Conservation (phyloP, 2,329 filamentous ascomycete species). For the Ascochyta rabiei region DNA sequence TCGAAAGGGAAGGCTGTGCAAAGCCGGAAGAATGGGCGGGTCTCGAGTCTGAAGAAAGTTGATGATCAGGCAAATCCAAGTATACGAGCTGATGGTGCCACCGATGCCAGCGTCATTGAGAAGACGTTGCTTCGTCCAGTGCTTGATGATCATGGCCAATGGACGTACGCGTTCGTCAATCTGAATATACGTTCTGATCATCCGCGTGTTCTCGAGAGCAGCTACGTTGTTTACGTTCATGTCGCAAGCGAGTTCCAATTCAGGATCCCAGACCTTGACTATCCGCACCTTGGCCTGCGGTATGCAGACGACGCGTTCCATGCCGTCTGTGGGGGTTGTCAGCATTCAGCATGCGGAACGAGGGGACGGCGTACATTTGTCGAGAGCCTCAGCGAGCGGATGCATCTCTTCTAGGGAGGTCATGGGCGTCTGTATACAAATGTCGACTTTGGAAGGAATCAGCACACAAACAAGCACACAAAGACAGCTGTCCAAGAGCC, state of each 20-base stretch:
- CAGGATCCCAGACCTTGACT: constrained; percentile 98
- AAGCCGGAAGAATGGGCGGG: constrained; percentile 80
- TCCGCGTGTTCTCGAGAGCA: constrained; percentile 92
- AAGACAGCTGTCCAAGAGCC: constrained; percentile 29
- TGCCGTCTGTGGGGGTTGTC: constrained; percentile 73
- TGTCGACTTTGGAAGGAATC: constrained; percentile 72
- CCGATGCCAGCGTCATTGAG: constrained; percentile 96
- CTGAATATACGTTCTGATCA: constrained; percentile 97
- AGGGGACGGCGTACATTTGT: constrained; percentile 69
- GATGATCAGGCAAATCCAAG: constrained; percentile 98
- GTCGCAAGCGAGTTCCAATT: constrained; percentile 86
- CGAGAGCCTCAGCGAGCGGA: constrained; percentile 83
- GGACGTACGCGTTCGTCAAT: constrained; percentile 89
- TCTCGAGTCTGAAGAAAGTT: constrained; percentile 90
- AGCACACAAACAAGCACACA: constrained; percentile 18
- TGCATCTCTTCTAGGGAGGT: constrained; percentile 89
- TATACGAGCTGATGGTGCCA: constrained; percentile 95
- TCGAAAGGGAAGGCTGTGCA: constrained; percentile 75
- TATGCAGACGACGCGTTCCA: constrained; percentile 95
- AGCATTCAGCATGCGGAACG: background rate
- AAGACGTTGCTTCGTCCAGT: constrained; percentile 92
- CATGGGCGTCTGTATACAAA: constrained; percentile 93
- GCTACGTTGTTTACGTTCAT: constrained; percentile 99
- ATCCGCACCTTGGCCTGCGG: constrained; percentile 96
- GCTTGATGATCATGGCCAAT: constrained; percentile 94